Conservation (phyloP, 805 yeast species). For the Candida anglica region DNA sequence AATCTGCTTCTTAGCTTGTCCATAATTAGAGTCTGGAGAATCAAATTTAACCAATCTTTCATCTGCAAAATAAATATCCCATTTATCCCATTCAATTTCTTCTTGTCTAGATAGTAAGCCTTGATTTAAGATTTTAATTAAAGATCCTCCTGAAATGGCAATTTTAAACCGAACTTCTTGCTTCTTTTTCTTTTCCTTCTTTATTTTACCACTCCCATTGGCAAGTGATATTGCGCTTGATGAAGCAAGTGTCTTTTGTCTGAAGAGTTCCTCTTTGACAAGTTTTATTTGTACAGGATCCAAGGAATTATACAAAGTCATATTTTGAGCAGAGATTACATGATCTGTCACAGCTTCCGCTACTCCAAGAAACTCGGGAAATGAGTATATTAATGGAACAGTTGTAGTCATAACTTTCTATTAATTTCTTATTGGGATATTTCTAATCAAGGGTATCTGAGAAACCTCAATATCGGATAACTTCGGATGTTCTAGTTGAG, state of each 20-base stretch:
- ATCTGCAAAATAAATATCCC: constrained; percentile 97
- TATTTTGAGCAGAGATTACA: constrained; percentile 82
- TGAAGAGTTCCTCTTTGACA: constrained; percentile 22
- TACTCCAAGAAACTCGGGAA: constrained; percentile 83
- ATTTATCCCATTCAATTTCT: constrained; percentile 83
- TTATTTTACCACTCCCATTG: constrained; percentile 19
- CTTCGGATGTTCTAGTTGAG: neutral
- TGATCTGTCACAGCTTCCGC: constrained; percentile 98
- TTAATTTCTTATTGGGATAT: too few species aligned
- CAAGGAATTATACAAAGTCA: constrained; percentile 48
- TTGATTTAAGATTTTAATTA: constrained; percentile 79
- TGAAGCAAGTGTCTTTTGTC: constrained; percentile 1
- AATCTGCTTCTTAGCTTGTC: constrained; percentile 78
- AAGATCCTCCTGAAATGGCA: constrained; percentile 91
- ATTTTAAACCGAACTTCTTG: constrained; percentile 76
- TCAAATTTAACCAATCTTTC: constrained; percentile 90
- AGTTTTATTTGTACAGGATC: constrained; percentile 29
- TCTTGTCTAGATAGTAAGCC: constrained; percentile 70
- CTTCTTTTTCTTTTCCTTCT: constrained; percentile 47
- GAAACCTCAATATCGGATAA: neutral
- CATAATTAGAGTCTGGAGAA: constrained; percentile 80
- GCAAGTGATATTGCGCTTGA: constrained; percentile 4
- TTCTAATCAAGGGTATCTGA: too few species aligned
- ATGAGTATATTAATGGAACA: constrained; percentile 89
- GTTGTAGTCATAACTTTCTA: constrained; percentile 91